phyloP scores from a whole-genome alignment of 768 basidiomycete species.

The Nevesoporus exiguus region DNA sequence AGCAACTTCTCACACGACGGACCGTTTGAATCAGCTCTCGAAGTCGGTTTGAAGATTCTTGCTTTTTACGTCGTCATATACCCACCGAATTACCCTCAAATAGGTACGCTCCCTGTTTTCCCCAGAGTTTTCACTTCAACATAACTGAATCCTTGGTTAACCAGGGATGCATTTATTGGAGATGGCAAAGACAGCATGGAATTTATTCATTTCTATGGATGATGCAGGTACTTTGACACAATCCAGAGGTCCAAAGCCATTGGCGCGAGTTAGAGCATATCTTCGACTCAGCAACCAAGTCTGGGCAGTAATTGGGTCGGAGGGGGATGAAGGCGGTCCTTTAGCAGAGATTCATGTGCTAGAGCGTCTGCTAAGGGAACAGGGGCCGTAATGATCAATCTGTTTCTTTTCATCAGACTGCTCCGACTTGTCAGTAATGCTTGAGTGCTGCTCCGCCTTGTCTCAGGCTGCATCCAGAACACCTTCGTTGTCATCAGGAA shows the following conservation, averaged over 20 bases:
- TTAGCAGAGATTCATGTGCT: slow-evolving; percentile 50
- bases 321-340: slow-evolving; percentile 64
- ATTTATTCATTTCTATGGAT: slow-evolving; percentile 43
- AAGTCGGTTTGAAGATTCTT: slow-evolving; percentile 54
- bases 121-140: neutral
- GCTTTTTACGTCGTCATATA: slow-evolving; percentile 70
- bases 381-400: neutral
- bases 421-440: too few relatives aligned
- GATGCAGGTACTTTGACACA: slow-evolving; percentile 1
- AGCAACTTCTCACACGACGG: slow-evolving; percentile 70
- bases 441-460: too few relatives aligned
- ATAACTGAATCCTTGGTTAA: neutral
- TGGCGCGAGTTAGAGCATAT: slow-evolving; percentile 34
- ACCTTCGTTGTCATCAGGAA: too few relatives aligned
- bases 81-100: slow-evolving; percentile 77
- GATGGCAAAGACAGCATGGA: slow-evolving; percentile 77
- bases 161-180: slow-evolving; percentile 75
- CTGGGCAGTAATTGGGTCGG: slow-evolving; percentile 49
- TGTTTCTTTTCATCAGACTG: too few relatives aligned
- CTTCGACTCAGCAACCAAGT: slow-evolving; percentile 41
- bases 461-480: too few relatives aligned
- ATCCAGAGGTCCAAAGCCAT: slow-evolving; percentile 19
- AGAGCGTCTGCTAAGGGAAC: slow-evolving; percentile 35
- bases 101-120: slow-evolving; percentile 44
- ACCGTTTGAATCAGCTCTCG: slow-evolving; percentile 47